Conservation (phyloP, 169 alveolate genomes). For the Eimeria acervulina region DNA sequence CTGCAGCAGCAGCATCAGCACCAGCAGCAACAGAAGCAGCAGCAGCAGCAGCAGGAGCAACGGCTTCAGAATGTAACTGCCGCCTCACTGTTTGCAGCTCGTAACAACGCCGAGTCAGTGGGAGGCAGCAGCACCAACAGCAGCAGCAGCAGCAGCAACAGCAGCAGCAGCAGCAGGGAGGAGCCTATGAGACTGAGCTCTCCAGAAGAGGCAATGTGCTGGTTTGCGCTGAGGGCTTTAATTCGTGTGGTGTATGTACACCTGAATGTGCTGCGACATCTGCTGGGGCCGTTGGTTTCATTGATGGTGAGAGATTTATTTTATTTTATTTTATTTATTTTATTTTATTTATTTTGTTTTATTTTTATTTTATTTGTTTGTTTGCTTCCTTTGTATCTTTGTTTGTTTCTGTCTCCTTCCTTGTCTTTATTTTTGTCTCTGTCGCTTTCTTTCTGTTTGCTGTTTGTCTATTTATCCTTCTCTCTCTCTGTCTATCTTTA, state of each 20-base stretch:
- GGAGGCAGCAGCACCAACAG: constrained; percentile 63
- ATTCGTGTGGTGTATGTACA: background rate
- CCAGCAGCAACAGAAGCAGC: constrained; percentile 39
- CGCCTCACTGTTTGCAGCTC: background rate
- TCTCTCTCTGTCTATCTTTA: background rate
- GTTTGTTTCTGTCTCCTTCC: too few relatives aligned
- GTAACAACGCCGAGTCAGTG: constrained; percentile 23
- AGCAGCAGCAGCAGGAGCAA: constrained; percentile 29
- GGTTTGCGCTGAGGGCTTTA: background rate
- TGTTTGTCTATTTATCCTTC: background rate
- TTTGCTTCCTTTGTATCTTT: too few relatives aligned
- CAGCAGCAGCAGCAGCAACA: constrained; percentile 53
- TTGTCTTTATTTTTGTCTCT: background rate
- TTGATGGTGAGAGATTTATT: background rate
- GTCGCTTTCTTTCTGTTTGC: too few relatives aligned
- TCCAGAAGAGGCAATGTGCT: constrained; percentile 57
- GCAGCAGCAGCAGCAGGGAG: background rate
- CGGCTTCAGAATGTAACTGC: constrained; percentile 39
- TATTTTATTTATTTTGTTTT: background rate
- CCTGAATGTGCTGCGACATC: background rate
- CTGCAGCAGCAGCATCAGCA: background rate
- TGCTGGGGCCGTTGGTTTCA: background rate
- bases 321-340: background rate
- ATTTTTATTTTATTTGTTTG: background rate
- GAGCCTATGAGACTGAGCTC: background rate